phyloP scores from a whole-genome alignment of 345 rosid genomes.

The Sonneratia alba region DNA sequence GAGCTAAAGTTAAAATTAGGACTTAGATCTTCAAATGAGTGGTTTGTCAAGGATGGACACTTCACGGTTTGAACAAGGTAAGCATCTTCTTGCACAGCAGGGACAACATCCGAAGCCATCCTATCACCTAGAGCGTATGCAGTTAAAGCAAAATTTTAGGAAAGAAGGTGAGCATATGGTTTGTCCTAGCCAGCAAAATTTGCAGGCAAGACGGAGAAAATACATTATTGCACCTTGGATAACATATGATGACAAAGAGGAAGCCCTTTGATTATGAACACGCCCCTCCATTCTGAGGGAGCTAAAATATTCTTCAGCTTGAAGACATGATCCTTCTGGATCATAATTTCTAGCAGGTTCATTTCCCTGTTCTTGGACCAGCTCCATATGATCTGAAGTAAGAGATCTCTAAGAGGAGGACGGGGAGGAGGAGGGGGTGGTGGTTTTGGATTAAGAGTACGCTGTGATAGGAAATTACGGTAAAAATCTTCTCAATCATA shows the following conservation, averaged over 20 bases:
- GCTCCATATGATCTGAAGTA: constrained; percentile 36
- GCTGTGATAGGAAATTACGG: no score
- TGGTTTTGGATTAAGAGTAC: no score
- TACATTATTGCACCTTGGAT: constrained; percentile 25
- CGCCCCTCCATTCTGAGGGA: constrained; percentile 44
- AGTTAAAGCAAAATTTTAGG: background rate
- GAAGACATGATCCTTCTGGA: constrained; percentile 57
- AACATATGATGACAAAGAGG: constrained; percentile 36
- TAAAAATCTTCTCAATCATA: no score
- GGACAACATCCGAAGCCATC: constrained; percentile 44
- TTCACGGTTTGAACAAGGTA: constrained; percentile 60
- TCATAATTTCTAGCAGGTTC: constrained; percentile 50
- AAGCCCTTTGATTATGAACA: constrained; percentile 56
- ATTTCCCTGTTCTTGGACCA: constrained; percentile 37
- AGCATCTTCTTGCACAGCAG: constrained; percentile 47
- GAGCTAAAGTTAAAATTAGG: constrained; percentile 15
- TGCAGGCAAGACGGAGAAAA: constrained; percentile 2
- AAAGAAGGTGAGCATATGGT: background rate
- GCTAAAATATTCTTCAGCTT: constrained; percentile 45
- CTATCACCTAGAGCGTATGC: constrained; percentile 39
- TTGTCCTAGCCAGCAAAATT: background rate
- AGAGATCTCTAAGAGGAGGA: no score
- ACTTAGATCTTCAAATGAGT: constrained; percentile 29
- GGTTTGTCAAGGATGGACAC: constrained; percentile 25
- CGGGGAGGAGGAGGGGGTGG: no score